Conservation (phyloP, 805 yeast species). For the Alloascoidea hylecoeti region DNA sequence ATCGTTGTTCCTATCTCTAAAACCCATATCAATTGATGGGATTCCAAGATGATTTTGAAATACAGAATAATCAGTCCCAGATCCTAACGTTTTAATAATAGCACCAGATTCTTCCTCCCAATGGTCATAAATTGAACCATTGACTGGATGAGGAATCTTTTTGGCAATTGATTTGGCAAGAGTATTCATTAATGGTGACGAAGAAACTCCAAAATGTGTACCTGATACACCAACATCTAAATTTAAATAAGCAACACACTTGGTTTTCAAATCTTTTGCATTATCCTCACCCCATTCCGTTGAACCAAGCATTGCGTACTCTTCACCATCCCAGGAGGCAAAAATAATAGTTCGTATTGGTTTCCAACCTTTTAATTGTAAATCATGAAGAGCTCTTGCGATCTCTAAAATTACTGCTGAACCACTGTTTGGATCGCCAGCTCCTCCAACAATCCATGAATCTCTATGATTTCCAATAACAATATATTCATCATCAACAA, state of each 20-base stretch:
- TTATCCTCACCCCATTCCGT: constrained; percentile 66
- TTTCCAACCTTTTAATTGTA: constrained; percentile 47
- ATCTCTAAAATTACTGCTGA: constrained; percentile 52
- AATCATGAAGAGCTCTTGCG: constrained; percentile 40
- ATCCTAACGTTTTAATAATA: constrained; percentile 36
- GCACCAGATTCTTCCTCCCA: constrained; percentile 17
- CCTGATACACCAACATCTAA: constrained; percentile 57
- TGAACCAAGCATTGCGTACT: constrained; percentile 58
- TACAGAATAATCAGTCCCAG: constrained; percentile 52
- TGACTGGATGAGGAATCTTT: constrained; percentile 30
- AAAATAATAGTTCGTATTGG: constrained; percentile 59
- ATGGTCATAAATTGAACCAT: constrained; percentile 16
- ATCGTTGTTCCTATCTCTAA: constrained; percentile 26
- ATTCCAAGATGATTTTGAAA: constrained; percentile 26
- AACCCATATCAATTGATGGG: constrained; percentile 42
- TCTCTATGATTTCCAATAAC: constrained; percentile 69
- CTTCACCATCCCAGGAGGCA: constrained; percentile 77
- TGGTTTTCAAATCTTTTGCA: constrained; percentile 26
- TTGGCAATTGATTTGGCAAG: constrained; percentile 30
- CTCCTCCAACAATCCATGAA: constrained; percentile 71
- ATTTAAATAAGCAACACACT: constrained; percentile 55
- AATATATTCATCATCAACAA: constrained; percentile 36
- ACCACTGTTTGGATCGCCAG: constrained; percentile 71
- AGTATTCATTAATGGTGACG: constrained; percentile 45
- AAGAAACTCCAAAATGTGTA: constrained; percentile 28